Evolutionary conservation across 192 early-diverging fungal genomes (phyloP), one percentile per base, ranked within the genome.

Genomic region (Dissophora globulifera): DNA sequence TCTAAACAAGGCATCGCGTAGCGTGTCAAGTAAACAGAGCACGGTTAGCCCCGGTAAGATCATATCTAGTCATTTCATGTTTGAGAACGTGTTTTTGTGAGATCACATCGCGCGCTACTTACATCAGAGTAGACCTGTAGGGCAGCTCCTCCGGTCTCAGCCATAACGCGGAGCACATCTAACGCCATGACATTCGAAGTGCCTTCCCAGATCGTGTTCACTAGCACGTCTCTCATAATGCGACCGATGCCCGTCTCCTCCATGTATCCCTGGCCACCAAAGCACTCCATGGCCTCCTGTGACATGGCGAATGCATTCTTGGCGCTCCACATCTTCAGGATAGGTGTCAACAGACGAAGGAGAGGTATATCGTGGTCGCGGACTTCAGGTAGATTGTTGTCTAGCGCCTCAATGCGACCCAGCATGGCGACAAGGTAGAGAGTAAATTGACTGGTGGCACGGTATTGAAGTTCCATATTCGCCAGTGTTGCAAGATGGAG

Each of bases 201-300:
- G 7, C 91, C 91, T 40, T 93, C 91, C 91, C 91, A 93, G 49
- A 93, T 92, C 4, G 82, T 75, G 61, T 88, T 87, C n/a, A 93
- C 90, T 54, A 80, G 63, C 0, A 87, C 76, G 58, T 93, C 88
- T n/a, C 89, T 75, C 52, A 90, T 63, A 0, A 78, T 64, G 11
- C 82, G 69, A 3, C 80, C 86, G 51, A 91, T 82, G 12, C 89
- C 89, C 8, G 81, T 81, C 42, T 92, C 89, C 63, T 93, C 91
- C 81, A 93, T 92, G 62, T 93, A 93, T 0, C 91, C 91, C 53
- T 89, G 84, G 1, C 91, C 91, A 42, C 91, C 91, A 25, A 87
- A 67, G 27, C 88, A 81, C 60, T 93, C 91, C 84, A 90, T 84
- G 4, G 78, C 81, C 53, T 91, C 90, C 19, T 76, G 62, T 31